Percentiles rank a stretch among this genome's conserved stretches.
Conservation (phyloP, 768 basidiomycete species). For the Suillus tomentosus region DNA sequence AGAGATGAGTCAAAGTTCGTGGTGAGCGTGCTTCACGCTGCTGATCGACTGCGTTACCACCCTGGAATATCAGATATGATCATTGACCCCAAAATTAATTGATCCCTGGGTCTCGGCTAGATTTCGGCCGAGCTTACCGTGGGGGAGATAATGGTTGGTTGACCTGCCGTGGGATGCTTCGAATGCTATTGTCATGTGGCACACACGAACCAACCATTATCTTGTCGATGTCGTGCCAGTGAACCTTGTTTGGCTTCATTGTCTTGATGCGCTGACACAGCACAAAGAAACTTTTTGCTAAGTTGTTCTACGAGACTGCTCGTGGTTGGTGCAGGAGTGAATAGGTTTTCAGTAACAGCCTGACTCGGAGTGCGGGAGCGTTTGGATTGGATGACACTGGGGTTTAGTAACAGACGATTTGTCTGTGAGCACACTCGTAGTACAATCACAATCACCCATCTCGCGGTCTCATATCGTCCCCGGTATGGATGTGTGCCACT, state of each 20-base stretch:
- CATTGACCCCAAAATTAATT: background rate
- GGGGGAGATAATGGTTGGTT: background rate
- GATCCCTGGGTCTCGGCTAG: background rate
- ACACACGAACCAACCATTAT: background rate
- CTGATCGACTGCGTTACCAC: background rate
- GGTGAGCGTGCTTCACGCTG: background rate
- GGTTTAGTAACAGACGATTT: background rate
- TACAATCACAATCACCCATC: background rate
- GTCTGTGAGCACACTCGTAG: background rate
- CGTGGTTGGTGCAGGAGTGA: background rate
- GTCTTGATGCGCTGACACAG: background rate
- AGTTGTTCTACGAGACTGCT: background rate
- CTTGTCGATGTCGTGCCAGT: background rate
- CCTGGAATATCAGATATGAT: background rate
- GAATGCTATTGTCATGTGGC: background rate
- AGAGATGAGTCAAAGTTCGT: conserved; percentile 13
- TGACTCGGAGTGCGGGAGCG: background rate
- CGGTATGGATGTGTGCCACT: background rate
- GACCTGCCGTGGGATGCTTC: background rate
- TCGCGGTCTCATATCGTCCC: background rate
- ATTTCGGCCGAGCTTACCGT: background rate
- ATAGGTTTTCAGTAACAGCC: background rate
- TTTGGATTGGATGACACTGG: background rate
- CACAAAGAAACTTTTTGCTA: background rate
- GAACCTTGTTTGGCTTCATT: background rate